phyloP scores from a whole-genome alignment of 2,329 filamentous ascomycete species.

The Clonostachys byssicola region DNA sequence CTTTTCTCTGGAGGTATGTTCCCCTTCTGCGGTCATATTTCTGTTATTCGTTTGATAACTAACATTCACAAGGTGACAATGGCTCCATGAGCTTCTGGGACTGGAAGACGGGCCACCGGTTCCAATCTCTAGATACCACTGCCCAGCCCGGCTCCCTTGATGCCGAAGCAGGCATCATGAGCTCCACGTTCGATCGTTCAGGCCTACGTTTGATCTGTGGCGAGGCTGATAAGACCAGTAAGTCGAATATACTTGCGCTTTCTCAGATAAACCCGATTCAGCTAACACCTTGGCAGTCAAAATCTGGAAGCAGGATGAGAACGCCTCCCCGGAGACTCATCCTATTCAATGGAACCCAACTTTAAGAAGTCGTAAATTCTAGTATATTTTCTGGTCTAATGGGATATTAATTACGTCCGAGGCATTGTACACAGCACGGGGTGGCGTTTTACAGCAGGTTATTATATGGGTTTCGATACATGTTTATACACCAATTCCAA shows the following conservation, averaged over 20 bases:
- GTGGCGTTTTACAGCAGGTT: too few relatives aligned
- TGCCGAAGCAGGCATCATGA: slow-evolving; percentile 93
- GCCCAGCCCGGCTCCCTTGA: slow-evolving; percentile 93
- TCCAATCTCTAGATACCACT: slow-evolving; percentile 84
- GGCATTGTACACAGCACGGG: too few relatives aligned
- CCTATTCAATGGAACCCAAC: slow-evolving; percentile 90
- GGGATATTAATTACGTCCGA: neutral
- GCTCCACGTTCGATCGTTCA: slow-evolving; percentile 85
- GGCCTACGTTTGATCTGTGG: slow-evolving; percentile 88
- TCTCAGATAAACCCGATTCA: neutral
- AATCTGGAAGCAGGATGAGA: slow-evolving; percentile 92
- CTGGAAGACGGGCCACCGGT: slow-evolving; percentile 94
- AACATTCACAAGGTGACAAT: slow-evolving; percentile 60
- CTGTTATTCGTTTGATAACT: neutral
- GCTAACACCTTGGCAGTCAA: slow-evolving; percentile 56
- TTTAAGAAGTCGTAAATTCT: slow-evolving; percentile 72
- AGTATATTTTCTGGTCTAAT: slow-evolving; percentile 11
- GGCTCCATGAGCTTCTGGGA: slow-evolving; percentile 98
- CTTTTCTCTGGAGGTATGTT: slow-evolving; percentile 75
- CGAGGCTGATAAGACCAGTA: slow-evolving; percentile 92
- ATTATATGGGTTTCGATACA: too few relatives aligned
- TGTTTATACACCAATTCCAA: slow-evolving; percentile 54
- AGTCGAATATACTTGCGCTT: slow-evolving; percentile 15
- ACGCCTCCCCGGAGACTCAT: slow-evolving; percentile 86
- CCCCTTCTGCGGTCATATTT: neutral